These are phyloP conservation scores for Phaeotremella fagi DNA, from an alignment of 768 basidiomycete species.

Conservation along the genomic window DNA sequence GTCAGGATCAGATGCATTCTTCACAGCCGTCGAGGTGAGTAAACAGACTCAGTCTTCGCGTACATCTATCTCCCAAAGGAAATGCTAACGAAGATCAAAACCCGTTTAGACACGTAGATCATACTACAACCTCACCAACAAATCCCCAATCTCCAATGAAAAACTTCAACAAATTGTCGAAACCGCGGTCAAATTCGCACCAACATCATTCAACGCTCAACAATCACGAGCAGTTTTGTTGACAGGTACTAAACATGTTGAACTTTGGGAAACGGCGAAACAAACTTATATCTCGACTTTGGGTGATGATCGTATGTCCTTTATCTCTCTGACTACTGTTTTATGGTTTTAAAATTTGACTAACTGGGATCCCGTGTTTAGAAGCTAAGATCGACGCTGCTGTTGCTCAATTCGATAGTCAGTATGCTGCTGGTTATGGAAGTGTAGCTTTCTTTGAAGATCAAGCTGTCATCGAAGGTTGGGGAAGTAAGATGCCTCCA, in stretches of 20 bases:
- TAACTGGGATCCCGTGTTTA: not conserved
- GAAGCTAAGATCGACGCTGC: slow-evolving; percentile 6
- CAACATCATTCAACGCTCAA: slow-evolving; percentile 49
- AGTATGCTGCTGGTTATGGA: slow-evolving; percentile 43
- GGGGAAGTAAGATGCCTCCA: slow-evolving; percentile 34
- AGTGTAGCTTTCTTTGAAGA: slow-evolving; percentile 50
- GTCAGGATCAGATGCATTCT: slow-evolving; percentile 3
- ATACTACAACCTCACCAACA: slow-evolving; percentile 43
- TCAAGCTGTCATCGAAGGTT: slow-evolving; percentile 39
- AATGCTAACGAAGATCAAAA: not conserved
- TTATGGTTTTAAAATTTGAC: no score
- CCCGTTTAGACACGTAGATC: slow-evolving; percentile 38
- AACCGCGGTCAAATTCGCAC: slow-evolving; percentile 44
- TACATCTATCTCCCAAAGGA: not conserved
- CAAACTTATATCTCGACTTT: slow-evolving; percentile 3
- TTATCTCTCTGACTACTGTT: not conserved
- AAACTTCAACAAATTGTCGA: slow-evolving; percentile 44
- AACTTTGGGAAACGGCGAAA: slow-evolving; percentile 39
- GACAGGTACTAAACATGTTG: slow-evolving; percentile 38
- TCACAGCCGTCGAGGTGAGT: slow-evolving; percentile 7
- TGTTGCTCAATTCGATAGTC: slow-evolving; percentile 25
- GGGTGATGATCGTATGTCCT: slow-evolving; percentile 15
- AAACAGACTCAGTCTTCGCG: not conserved
- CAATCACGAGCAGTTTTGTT: slow-evolving; percentile 45
- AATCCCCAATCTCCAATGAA: slow-evolving; percentile 38